phyloP scores from a whole-genome alignment of 2,329 filamentous ascomycete genomes.

The Paecilomyces variotii region DNA sequence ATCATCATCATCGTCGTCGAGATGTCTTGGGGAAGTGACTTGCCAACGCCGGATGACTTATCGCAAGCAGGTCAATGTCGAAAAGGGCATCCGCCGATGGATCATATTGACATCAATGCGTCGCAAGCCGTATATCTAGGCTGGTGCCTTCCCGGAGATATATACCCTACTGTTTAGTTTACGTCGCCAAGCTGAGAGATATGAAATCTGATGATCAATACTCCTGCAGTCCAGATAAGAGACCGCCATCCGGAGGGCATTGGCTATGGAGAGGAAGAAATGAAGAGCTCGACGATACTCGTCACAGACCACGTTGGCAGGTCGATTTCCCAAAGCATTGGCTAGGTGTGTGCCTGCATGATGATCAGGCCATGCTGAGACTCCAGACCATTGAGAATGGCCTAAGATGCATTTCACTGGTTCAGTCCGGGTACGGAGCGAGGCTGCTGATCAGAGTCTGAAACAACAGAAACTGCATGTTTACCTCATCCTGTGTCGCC shows the following conservation, averaged over 20 bases:
- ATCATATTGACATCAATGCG: not conserved
- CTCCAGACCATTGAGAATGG: not conserved
- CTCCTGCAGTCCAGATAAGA: not conserved
- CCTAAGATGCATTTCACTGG: not conserved
- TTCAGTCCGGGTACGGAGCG: not conserved
- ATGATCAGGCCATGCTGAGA: not conserved
- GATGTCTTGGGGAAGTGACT: not conserved
- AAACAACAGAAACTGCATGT: not conserved
- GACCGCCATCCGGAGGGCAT: not conserved
- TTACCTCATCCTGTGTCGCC: not conserved
- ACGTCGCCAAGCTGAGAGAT: not conserved
- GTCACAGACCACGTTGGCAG: not conserved
- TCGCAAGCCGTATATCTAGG: not conserved
- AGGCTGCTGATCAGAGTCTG: not conserved
- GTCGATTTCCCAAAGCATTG: not conserved
- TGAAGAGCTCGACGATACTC: not conserved
- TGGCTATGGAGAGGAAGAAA: not conserved
- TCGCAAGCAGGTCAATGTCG: not conserved
- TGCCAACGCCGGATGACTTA: not conserved
- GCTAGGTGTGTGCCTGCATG: not conserved
- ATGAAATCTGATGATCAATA: not conserved
- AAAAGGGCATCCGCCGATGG: not conserved
- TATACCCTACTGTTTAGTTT: not conserved
- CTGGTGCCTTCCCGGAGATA: not conserved
- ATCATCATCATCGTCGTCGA: not conserved